phyloP scores from a whole-genome alignment of 2,329 filamentous ascomycete genomes.

The Trichoderma sp. region DNA sequence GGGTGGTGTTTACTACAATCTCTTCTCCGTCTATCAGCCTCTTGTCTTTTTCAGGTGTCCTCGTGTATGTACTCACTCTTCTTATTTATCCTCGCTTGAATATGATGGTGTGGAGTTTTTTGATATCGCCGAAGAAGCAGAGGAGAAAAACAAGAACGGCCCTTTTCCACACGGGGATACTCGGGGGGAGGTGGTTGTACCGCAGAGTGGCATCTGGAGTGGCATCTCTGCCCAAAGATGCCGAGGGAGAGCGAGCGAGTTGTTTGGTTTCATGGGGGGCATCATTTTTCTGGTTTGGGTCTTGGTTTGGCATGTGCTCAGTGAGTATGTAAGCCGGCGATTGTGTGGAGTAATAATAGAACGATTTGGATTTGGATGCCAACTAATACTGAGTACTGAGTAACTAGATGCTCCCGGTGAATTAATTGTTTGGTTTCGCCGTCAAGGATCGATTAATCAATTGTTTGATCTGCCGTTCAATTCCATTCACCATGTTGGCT shows the following conservation, averaged over 20 bases:
- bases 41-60: background rate
- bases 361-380: no score
- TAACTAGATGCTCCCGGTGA: background rate
- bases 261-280: background rate
- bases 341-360: background rate
- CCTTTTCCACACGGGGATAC: background rate
- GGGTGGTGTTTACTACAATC: background rate
- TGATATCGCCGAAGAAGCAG: background rate
- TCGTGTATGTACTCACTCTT: background rate
- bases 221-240: background rate
- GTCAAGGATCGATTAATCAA: background rate
- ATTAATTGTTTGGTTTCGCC: background rate
- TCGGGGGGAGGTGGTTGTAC: slow-evolving; percentile 3
- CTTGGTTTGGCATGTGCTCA: background rate
- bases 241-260: background rate
- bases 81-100: background rate
- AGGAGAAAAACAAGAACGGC: background rate
- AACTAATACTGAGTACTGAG: background rate
- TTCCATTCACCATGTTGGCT: background rate
- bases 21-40: background rate
- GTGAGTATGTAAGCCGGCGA: background rate
- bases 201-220: slow-evolving; percentile 2
- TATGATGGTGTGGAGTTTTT: background rate
- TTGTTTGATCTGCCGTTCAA: background rate
- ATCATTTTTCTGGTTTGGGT: background rate